Evolutionary conservation across 805 yeast genomes (phyloP), one percentile per base, ranked within the genome.

Genomic region (Myxozyma geophila): DNA sequence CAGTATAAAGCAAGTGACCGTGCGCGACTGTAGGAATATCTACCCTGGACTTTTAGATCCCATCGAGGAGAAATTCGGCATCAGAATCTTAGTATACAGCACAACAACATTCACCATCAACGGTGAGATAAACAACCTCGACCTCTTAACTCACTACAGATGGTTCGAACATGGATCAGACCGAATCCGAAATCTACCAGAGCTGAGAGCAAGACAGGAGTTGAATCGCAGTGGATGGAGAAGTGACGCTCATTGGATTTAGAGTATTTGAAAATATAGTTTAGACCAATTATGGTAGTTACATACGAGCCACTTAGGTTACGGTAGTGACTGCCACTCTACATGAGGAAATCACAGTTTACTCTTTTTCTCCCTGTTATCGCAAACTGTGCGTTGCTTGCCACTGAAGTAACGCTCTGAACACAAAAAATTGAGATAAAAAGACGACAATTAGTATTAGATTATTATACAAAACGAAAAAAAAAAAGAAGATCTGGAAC

Each of bases 151-250:
- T 3, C 60, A 61, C 46, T 56, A 55, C 41, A 19, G 60, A 39
- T 61, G 60, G 64, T 59, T 15, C 8, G 50, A 37, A 36, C 64
- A 61, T 51, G 64, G 64, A 7, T 61, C 53, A 12, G 64, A 61
- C 43, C 39, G 64, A 39, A 52, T 61, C 5, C 39, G 57, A 7
- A 49, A 55, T 36, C 37, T 61, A 1, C 60, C 64, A 13, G 60
- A 61, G 43, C 21, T 56, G 47, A 48, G 64, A 43, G 15, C 50
- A 7, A 33, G 55, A 13, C 36, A 33, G 17, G 41, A 40, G 44
- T 15, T 51, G 17, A 56, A 46, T 51, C 33, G 44, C 21, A 35
- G 48, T 8, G 58, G 58, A 9, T 61, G 64, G 64, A 37, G 57
- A 9, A 61, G 58, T 41, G 58, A 57, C 19, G 58, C 60, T 8